Conservation (phyloP, 2,329 filamentous ascomycete species). For the Talaromyces sp. region DNA sequence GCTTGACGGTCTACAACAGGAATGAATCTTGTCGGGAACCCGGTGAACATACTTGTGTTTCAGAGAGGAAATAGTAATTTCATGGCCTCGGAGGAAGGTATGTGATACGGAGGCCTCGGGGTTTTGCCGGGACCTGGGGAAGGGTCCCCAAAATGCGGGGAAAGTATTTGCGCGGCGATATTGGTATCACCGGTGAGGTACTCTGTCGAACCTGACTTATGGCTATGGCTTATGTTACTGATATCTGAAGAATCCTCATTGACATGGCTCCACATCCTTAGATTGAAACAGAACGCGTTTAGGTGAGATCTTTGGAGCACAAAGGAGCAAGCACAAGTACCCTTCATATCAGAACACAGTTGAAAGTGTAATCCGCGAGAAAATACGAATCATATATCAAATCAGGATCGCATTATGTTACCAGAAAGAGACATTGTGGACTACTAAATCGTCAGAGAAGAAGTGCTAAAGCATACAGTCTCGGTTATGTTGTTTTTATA, state of each 20-base stretch:
- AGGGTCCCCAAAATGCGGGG: not conserved
- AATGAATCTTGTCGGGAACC: not conserved
- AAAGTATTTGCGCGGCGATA: slow-evolving; percentile 7
- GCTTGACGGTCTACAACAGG: not conserved
- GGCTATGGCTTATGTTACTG: not conserved
- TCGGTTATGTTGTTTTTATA: not conserved
- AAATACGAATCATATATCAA: too few species aligned
- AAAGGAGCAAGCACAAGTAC: not conserved
- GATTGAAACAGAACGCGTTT: not conserved
- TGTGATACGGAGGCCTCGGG: not conserved
- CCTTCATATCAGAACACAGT: not conserved
- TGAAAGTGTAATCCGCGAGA: not conserved
- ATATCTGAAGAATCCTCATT: not conserved
- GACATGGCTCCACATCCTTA: not conserved
- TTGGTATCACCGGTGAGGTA: not conserved
- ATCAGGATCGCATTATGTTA: too few species aligned
- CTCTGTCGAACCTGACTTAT: not conserved
- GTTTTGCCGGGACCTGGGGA: slow-evolving; percentile 1
- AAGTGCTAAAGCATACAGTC: not conserved
- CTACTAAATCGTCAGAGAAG: not conserved
- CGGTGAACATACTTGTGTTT: not conserved
- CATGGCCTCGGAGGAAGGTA: not conserved
- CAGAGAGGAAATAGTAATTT: not conserved
- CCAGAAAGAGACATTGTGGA: not conserved
- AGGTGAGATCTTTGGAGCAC: not conserved